Base-by-base conservation (phyloP, 371 early-diverging fungal species). In the Dichotomocladium elegans region DNA sequence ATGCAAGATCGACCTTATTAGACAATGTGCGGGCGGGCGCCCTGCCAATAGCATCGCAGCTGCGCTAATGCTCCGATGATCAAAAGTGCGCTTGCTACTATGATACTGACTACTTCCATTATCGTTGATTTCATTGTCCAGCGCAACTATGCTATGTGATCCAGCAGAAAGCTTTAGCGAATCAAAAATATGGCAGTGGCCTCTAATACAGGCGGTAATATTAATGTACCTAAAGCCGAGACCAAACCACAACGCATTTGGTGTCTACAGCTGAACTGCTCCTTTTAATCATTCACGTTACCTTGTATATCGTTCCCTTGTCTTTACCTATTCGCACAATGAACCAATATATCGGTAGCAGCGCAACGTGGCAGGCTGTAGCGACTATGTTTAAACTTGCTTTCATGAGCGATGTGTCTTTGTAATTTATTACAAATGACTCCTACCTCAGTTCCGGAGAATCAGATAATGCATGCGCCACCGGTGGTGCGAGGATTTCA, bases 11-110 rank as follows among this genome's bases (percentile, higher is more conserved):
- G 41, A 51, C 6, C 31, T 45, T 22, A 1, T 44, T 24, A 24
- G 27, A 15, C 6, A 17, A 55, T 60, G 76, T 65, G 95, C 96
- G 96, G 96, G 97, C 3, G 97, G 97, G 78, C 97, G 96, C 0
- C 97, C 98, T 3, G 91, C 96, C 0, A 97, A 96, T 66, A 89
- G 92, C 2, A 79, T 96, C 61, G 86, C 85, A 14, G 87, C 85
- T n/a, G 81, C 85, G 9, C 31, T 94, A 41, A 72, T 91, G 61
- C 67, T 89, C 42, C 68, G 77, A 22, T 70, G 83, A 53, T 65
- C 77, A 7, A 72, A 94, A 63, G 70, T 95, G 2, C 95, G 96
- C 53, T 95, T 86, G n/a, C 66, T 98, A 96, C 73, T 81, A 88
- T 42, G 88, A 91, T 49, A 86, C 91, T 44, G 91, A 90, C 0